Conservation (phyloP, 495 filamentous ascomycete genomes). For the Neurospora sp. region DNA sequence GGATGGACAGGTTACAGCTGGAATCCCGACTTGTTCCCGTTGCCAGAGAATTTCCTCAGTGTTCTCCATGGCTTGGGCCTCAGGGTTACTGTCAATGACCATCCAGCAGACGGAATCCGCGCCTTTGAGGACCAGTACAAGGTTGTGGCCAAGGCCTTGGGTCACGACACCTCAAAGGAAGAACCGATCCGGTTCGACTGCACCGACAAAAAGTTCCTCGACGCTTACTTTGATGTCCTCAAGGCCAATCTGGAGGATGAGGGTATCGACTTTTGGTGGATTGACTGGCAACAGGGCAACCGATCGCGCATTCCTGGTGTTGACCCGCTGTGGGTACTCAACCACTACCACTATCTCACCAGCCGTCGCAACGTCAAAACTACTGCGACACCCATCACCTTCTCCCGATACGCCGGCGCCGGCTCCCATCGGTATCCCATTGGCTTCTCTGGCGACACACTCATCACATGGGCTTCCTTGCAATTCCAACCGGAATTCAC, state of each 20-base stretch:
- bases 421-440: constrained; percentile 51
- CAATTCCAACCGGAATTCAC: constrained; percentile 55
- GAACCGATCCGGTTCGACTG: constrained; percentile 46
- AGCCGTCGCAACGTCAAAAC: constrained; percentile 20
- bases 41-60: constrained; percentile 33
- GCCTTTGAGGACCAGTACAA: constrained; percentile 42
- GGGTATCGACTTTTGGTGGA: constrained; percentile 50
- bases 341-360: constrained; percentile 50
- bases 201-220: constrained; percentile 38
- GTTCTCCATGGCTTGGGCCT: constrained; percentile 35
- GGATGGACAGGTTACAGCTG: constrained; percentile 56
- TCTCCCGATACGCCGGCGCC: constrained; percentile 48
- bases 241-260: constrained; percentile 39
- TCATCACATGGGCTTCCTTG: constrained; percentile 46
- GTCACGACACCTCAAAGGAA: constrained; percentile 31
- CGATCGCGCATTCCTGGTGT: constrained; percentile 41
- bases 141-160: constrained; percentile 37
- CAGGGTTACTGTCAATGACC: constrained; percentile 44
- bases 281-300: constrained; percentile 53
- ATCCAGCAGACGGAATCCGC: constrained; percentile 45
- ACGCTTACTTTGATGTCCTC: constrained; percentile 47
- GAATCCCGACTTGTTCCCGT: constrained; percentile 45
- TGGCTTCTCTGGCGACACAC: constrained; percentile 50
- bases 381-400: constrained; percentile 22
- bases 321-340: constrained; percentile 53